These are phyloP conservation scores for Candida sojae DNA, from an alignment of 1,139 yeast genomes.

Conservation along the genomic window DNA sequence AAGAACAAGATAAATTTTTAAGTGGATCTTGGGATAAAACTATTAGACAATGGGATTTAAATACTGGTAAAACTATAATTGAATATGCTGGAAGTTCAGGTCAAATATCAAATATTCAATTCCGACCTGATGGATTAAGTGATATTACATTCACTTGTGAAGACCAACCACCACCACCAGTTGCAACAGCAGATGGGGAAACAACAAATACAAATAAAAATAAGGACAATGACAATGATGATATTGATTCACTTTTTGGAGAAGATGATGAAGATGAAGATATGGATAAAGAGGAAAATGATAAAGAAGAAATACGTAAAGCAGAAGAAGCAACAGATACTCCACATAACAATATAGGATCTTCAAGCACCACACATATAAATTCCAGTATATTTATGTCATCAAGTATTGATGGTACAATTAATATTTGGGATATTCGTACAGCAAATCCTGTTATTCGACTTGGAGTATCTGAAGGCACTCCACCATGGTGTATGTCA, in stretches of 20 bases:
- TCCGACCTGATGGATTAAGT: slow-evolving; percentile 70
- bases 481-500: slow-evolving; percentile 97
- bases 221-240: slow-evolving; percentile 25
- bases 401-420: slow-evolving; percentile 81
- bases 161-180: neutral
- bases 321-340: slow-evolving; percentile 24
- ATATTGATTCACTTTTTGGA: neutral
- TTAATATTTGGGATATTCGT: slow-evolving; percentile 84
- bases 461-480: slow-evolving; percentile 60
- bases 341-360: slow-evolving; percentile 16
- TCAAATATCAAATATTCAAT: slow-evolving; percentile 76
- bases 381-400: slow-evolving; percentile 71
- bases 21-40: slow-evolving; percentile 93
- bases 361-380: slow-evolving; percentile 23
- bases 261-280: slow-evolving; percentile 46
- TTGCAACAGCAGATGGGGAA: neutral
- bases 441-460: slow-evolving; percentile 46
- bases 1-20: slow-evolving; percentile 59
- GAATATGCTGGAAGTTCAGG: slow-evolving; percentile 62
- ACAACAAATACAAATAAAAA: neutral
- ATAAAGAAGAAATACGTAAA: slow-evolving; percentile 18
- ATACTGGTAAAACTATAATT: slow-evolving; percentile 60
- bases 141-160: slow-evolving; percentile 26
- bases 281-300: slow-evolving; percentile 4
- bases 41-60: slow-evolving; percentile 81